These are phyloP conservation scores for Barnettozyma siamensis DNA, from an alignment of 805 yeast genomes.

Conservation along the genomic window DNA sequence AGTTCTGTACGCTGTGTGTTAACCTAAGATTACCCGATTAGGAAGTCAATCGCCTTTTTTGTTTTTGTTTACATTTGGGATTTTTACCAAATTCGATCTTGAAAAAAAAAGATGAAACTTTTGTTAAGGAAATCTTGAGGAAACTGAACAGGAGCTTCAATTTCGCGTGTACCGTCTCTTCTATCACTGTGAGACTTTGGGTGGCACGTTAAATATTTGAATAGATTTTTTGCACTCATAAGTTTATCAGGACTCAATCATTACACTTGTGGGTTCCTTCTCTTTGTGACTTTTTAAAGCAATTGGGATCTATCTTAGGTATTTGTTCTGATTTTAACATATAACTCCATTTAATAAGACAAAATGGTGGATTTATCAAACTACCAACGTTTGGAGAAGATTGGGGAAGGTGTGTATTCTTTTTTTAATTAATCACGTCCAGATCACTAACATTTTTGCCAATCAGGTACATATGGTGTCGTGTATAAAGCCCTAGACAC, in stretches of 20 bases:
- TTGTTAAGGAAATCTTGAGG: background rate
- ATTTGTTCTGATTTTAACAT: too few relatives aligned
- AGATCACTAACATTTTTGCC: background rate
- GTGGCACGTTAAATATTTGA: too few relatives aligned
- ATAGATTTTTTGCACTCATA: too few relatives aligned
- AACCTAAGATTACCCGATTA: constrained; percentile 3
- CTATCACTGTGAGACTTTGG: too few relatives aligned
- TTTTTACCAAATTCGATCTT: background rate
- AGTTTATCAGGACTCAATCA: too few relatives aligned
- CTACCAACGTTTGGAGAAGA: constrained; percentile 90
- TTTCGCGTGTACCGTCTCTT: too few relatives aligned
- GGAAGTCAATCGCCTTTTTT: constrained; percentile 10
- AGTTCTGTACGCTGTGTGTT: background rate
- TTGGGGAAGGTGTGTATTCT: constrained; percentile 75
- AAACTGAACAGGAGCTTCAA: too few relatives aligned
- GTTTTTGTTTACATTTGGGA: constrained; percentile 12
- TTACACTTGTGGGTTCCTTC: too few relatives aligned
- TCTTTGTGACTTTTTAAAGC: too few relatives aligned
- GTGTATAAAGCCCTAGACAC: constrained; percentile 93
- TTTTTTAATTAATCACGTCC: too few relatives aligned
- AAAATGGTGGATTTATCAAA: constrained; percentile 63
- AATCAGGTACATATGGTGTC: constrained; percentile 86
- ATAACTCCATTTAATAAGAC: too few relatives aligned
- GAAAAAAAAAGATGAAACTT: background rate
- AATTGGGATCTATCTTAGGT: too few relatives aligned